phyloP scores from a whole-genome alignment of 2,329 filamentous ascomycete species.

The Apiospora kogelbergensis region DNA sequence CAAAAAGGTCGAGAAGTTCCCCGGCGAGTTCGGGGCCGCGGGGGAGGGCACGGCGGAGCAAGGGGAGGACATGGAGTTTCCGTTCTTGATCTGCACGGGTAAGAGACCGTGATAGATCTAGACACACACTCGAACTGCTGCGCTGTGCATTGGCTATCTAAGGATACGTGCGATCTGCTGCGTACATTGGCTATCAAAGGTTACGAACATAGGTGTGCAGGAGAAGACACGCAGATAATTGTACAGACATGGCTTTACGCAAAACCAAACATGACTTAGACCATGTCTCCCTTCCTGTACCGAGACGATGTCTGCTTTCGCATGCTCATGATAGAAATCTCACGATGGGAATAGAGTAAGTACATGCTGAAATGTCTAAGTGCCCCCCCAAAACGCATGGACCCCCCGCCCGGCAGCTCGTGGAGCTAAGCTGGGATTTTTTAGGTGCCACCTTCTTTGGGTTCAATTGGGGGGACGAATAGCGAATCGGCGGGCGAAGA shows the following conservation, averaged over 20 bases:
- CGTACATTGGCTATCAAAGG: not conserved
- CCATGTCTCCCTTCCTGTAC: too few relatives aligned
- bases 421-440: not conserved
- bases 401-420: not conserved
- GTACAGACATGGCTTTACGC: not conserved
- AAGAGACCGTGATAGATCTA: not conserved
- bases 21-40: not conserved
- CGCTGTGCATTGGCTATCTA: not conserved
- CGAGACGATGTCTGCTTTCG: too few relatives aligned
- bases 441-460: not conserved
- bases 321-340: too few relatives aligned
- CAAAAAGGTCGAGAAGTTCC: not conserved
- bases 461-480: not conserved
- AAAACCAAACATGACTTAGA: not conserved
- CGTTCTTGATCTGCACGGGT: slow-evolving; percentile 4
- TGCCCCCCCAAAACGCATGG: not conserved
- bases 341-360: too few relatives aligned
- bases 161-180: not conserved
- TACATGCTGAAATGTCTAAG: too few relatives aligned
- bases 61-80: slow-evolving; percentile 1
- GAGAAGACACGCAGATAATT: not conserved
- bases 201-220: not conserved
- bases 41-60: not conserved
- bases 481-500: not conserved
- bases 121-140: too few relatives aligned